These are phyloP conservation scores for Umbellularia californica DNA, from an alignment of 164 flowering plant species.

Conservation along the genomic window DNA sequence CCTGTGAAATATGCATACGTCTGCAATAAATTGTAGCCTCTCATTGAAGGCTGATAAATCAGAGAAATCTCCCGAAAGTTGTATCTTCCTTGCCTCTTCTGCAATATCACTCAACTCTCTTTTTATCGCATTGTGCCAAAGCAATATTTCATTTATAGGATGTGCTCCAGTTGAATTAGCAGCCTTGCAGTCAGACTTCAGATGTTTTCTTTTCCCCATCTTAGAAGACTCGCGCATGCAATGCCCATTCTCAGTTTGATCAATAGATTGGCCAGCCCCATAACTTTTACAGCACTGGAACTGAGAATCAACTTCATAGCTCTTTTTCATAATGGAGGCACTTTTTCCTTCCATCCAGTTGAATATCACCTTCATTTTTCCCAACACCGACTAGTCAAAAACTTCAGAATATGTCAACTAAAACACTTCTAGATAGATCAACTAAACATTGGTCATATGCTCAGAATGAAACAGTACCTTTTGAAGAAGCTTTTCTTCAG, in stretches of 20 bases:
- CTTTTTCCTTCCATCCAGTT: conserved; percentile 76
- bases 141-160: conserved; percentile 87
- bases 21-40: conserved; percentile 87
- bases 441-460: not conserved
- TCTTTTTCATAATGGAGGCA: conserved; percentile 13
- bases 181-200: conserved; percentile 26
- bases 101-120: conserved; percentile 74
- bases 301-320: conserved; percentile 26
- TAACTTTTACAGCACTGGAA: conserved; percentile 21
- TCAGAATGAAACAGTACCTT: conserved; percentile 42
- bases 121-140: conserved; percentile 84
- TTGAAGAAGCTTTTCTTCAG: conserved; percentile 81
- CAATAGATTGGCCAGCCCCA: conserved; percentile 17
- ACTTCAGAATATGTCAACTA: not conserved
- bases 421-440: not conserved
- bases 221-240: conserved; percentile 43
- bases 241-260: conserved; percentile 22
- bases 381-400: not conserved
- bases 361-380: conserved; percentile 57
- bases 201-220: conserved; percentile 53
- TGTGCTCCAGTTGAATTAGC: conserved; percentile 21
- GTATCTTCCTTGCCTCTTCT: conserved; percentile 62
- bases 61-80: conserved; percentile 69
- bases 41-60: conserved; percentile 66
- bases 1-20: conserved; percentile 97